Evolutionary conservation across 257 asterid species (phyloP).

Genomic region (Solanum verrucosum): DNA sequence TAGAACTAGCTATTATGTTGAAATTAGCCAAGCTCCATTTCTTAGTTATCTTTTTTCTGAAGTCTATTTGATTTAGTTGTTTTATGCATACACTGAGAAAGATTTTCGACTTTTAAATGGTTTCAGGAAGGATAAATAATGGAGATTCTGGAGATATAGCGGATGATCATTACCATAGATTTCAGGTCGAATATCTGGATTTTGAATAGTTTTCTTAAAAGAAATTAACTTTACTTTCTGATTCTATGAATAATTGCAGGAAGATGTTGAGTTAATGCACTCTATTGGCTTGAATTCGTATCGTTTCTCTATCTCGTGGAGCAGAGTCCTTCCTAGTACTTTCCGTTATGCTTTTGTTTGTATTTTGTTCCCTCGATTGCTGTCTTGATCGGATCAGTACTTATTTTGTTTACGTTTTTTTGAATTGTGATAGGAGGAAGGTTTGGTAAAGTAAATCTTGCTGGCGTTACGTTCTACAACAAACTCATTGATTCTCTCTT

Average conservation of each 20-base stretch:
- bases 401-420: background rate
- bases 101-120: background rate
- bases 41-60: background rate
- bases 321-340: constrained; percentile 72
- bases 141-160: constrained; percentile 54
- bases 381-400: background rate
- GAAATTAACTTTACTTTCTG: background rate
- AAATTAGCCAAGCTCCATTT: background rate
- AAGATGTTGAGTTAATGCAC: constrained; percentile 57
- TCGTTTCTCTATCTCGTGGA: constrained; percentile 83
- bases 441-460: constrained; percentile 44
- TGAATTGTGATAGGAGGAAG: constrained; percentile 44
- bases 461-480: constrained; percentile 42
- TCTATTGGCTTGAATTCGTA: constrained; percentile 60
- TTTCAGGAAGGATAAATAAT: constrained; percentile 39
- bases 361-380: background rate
- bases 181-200: constrained; percentile 29
- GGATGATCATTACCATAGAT: constrained; percentile 78
- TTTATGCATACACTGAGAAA: background rate
- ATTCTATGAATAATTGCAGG: constrained; percentile 19
- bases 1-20: background rate
- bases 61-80: background rate
- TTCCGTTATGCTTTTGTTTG: background rate
- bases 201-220: background rate
- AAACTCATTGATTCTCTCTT: constrained; percentile 39